phyloP scores from a whole-genome alignment of 208 protist genomes.

The Leishmania aethiopica region DNA sequence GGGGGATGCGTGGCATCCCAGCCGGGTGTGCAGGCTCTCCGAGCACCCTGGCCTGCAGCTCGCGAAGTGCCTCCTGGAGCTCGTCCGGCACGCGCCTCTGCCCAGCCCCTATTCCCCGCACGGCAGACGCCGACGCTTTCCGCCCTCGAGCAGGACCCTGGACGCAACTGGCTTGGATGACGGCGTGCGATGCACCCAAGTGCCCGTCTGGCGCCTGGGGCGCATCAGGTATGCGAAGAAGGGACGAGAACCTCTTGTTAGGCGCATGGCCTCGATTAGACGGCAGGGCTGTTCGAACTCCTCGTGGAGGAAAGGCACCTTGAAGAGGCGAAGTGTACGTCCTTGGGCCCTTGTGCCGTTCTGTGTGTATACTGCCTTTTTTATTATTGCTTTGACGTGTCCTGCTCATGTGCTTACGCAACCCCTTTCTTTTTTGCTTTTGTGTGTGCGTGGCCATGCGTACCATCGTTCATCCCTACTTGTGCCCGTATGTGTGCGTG shows the following conservation, averaged over 20 bases:
- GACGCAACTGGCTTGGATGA: background rate
- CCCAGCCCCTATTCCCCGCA: background rate
- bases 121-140: background rate
- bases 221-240: background rate
- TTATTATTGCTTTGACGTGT: background rate
- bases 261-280: background rate
- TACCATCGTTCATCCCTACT: background rate
- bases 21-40: background rate
- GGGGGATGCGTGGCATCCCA: background rate
- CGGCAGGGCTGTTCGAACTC: background rate
- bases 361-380: background rate
- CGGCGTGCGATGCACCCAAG: background rate
- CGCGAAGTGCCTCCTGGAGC: background rate
- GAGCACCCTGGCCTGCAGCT: background rate
- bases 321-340: background rate
- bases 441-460: background rate
- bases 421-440: background rate
- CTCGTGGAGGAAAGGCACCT: background rate
- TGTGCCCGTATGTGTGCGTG: background rate
- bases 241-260: background rate
- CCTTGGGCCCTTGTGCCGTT: background rate
- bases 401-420: background rate
- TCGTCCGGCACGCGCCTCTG: background rate
- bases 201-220: background rate
- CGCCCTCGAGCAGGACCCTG: background rate